Conservation (phyloP, 2,329 filamentous ascomycete species). For the Truncatella angustata region DNA sequence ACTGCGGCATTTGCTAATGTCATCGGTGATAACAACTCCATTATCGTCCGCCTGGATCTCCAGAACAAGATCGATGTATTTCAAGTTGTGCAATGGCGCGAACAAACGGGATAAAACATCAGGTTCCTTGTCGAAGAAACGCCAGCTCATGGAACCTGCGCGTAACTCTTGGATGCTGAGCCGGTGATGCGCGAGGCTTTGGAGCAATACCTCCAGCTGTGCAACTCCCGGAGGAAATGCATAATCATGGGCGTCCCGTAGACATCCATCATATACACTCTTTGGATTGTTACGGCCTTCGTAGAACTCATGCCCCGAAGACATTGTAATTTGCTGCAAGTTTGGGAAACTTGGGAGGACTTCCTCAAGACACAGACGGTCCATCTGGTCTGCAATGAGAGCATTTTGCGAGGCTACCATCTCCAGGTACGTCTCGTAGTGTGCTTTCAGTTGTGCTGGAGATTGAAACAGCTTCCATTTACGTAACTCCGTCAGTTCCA, state of each 20-base stretch:
- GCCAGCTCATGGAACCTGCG: neutral
- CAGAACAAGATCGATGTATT: neutral
- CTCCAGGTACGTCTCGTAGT: constrained; percentile 2
- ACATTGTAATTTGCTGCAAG: constrained; percentile 13
- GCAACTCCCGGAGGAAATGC: neutral
- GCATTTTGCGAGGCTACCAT: neutral
- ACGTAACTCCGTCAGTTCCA: neutral
- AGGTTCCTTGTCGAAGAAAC: neutral
- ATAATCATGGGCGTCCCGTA: neutral
- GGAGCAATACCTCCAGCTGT: neutral
- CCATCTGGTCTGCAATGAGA: neutral
- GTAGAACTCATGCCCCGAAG: neutral
- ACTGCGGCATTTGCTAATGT: neutral
- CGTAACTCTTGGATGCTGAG: neutral
- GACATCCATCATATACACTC: neutral
- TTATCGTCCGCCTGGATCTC: neutral
- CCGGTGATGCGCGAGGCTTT: neutral
- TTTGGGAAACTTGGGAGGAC: constrained; percentile 16
- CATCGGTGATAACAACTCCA: neutral
- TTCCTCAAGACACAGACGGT: neutral
- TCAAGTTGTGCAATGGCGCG: neutral
- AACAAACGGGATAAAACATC: neutral
- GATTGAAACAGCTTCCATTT: neutral
- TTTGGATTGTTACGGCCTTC: neutral
- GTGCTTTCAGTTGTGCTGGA: neutral